phyloP scores from a whole-genome alignment of 2,329 filamentous ascomycete species.

The Simplicillium sp. region DNA sequence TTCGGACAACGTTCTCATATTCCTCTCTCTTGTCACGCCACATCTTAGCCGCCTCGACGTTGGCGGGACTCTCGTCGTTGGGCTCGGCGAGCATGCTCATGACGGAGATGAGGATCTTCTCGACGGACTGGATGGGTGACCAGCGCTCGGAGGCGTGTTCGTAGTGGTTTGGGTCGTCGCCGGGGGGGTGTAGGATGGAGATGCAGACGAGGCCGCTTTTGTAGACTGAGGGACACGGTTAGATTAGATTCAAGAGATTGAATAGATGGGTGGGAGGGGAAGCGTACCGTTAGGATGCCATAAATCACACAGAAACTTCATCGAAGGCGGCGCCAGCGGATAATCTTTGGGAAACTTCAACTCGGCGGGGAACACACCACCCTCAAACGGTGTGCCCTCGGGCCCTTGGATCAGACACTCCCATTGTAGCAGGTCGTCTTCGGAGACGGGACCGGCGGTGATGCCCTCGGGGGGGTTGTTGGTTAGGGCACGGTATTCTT shows the following conservation, averaged over 20 bases:
- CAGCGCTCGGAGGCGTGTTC: conserved; percentile 92
- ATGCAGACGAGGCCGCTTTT: conserved; percentile 89
- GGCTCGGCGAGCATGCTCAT: conserved; percentile 98
- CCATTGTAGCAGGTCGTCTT: conserved; percentile 95
- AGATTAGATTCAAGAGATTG: not conserved
- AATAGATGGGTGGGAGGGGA: not conserved
- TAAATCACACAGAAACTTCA: conserved; percentile 90
- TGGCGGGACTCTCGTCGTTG: conserved; percentile 93
- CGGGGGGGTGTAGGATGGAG: conserved; percentile 92
- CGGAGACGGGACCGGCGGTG: conserved; percentile 82
- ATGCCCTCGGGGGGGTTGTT: conserved; percentile 97
- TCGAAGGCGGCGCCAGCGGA: conserved; percentile 87
- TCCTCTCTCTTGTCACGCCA: conserved; percentile 78
- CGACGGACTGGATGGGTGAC: conserved; percentile 93
- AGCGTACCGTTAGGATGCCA: conserved; percentile 87
- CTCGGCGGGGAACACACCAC: conserved; percentile 89
- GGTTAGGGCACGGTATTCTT: conserved; percentile 90
- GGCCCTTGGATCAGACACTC: conserved; percentile 94
- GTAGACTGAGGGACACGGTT: conserved; percentile 54
- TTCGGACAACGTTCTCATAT: conserved; percentile 79
- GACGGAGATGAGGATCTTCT: conserved; percentile 93
- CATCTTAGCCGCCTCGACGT: conserved; percentile 93
- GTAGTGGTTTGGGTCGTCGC: conserved; percentile 97
- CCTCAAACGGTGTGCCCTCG: conserved; percentile 91
- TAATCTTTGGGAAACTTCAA: conserved; percentile 95